These are phyloP conservation scores for Silene coronaria DNA, from an alignment of 179 eudicot genomes.

Conservation along the genomic window DNA sequence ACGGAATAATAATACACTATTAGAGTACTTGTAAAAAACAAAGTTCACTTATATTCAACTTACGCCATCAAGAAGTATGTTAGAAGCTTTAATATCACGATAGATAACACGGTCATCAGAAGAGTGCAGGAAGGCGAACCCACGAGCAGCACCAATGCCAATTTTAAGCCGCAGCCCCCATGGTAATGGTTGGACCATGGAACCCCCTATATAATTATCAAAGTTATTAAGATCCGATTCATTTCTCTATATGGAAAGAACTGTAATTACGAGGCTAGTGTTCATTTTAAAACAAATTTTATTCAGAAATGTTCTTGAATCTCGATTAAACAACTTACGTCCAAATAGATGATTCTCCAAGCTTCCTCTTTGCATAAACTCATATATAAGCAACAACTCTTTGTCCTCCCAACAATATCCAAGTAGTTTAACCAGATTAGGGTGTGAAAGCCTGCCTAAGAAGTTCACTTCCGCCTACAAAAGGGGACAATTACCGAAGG, in stretches of 20 bases:
- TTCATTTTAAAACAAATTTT: background rate
- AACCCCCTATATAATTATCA: slow-evolving; percentile 32
- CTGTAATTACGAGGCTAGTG: too few species aligned
- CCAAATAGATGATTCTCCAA: slow-evolving; percentile 74
- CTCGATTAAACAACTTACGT: slow-evolving; percentile 36
- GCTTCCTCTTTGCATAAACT: slow-evolving; percentile 67
- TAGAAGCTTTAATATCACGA: slow-evolving; percentile 56
- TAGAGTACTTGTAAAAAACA: background rate
- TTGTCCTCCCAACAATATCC: slow-evolving; percentile 70
- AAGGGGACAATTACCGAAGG: background rate
- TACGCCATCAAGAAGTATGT: slow-evolving; percentile 49
- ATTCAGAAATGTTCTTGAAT: background rate
- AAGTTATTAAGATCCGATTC: background rate
- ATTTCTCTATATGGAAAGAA: background rate
- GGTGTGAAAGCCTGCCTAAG: slow-evolving; percentile 78
- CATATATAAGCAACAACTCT: slow-evolving; percentile 63
- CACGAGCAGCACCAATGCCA: slow-evolving; percentile 58
- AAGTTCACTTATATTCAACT: slow-evolving; percentile 12
- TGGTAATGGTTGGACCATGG: slow-evolving; percentile 49
- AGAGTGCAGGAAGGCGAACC: slow-evolving; percentile 54
- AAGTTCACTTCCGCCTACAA: slow-evolving; percentile 74
- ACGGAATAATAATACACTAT: background rate
- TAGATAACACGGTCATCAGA: slow-evolving; percentile 42
- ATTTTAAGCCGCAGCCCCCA: slow-evolving; percentile 58
- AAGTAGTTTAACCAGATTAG: slow-evolving; percentile 63